Base-by-base conservation (phyloP, 768 basidiomycete species). In the Pisolithus albus region DNA sequence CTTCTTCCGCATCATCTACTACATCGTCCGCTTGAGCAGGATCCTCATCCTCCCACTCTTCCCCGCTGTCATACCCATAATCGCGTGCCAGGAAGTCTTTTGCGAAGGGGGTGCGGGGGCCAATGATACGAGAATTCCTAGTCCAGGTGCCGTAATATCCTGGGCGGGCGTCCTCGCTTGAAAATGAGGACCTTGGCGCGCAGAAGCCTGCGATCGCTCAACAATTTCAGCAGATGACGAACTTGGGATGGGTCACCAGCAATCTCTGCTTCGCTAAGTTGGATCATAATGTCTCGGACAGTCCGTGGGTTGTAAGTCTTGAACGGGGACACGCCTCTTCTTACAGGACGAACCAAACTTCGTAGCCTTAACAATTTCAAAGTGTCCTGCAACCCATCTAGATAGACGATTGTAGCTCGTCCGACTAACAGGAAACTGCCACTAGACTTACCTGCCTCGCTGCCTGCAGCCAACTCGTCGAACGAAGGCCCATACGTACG, bases 121-220 rank as follows among this genome's bases (percentile, higher is more conserved):
- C 86, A 53, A 98, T 82, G 32, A 81, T 68, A 16, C 75, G 74
- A 13, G 92, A 94, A 53, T 75, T 81, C 49, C 86, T 84, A 7
- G 92, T 93, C 86, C 90, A 97, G 6, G 96, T 98, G 19, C 94
- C 95, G 60, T 83, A 86, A 68, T 95, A 98, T 1, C 92, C 92
- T 11, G 96, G 95, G 45, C 96, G 82, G 0, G 79, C 76, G 64
- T 98, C 92, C 52, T 86, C 85, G 15, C n/a, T 74, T 69, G 67
- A 96, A 98, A 52, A 89, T 83, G 38, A 98, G 73, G 3, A 84
- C 81, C 69, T 96, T 98, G 46, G 83, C 80, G 0, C 86, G 86
- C 43, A 92, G 72, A 23, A 72, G 60, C 5, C 64, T 67, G 11
- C 86, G 81, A 54, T 92, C 76, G 47, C 74, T 71, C 9, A 99